Evolutionary conservation across 192 early-diverging fungal species (phyloP), one percentile per base, ranked within the genome.

Genomic region (Coemansia sp.): DNA sequence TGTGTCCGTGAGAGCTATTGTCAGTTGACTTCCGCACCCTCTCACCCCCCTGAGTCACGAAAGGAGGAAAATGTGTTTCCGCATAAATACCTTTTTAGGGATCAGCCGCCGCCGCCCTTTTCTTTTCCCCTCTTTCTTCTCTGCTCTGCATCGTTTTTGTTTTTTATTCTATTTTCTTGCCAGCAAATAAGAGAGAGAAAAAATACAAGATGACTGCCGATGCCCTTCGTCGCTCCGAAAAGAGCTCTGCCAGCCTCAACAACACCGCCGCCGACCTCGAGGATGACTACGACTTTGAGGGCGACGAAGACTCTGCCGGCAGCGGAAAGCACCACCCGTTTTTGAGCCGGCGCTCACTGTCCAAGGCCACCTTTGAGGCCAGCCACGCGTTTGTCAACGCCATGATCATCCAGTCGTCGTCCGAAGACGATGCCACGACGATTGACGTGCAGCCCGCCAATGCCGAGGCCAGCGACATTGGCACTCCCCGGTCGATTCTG

Each of bases 361-460:
- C 69, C 40, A 71, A 68, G 59, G 67, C 35, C 68, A 81, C 56
- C 65, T 69, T 71, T 31, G 78, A 74, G 10, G 78, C 73, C 31
- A 66, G 64, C 46, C 68, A 70, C 39, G 59, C 60, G 6, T 75
- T 81, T 56, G 69, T 72, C 51, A 70, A 67, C 40, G 61, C 78
- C 49, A 75, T 81, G 66, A 71, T 75, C 19, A 38, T 19, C 56
- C 56, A 58, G 56, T 24, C 51, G 2, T 31, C 51, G 2, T 31
- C 51, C 4, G 51, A 54, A n/a, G 51, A 54, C 51, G 51, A 54
- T 5, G 12, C 29, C 24, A 4, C 19, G 68, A 74, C 39, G 47
- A 57, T 38, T 31, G 24, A 24, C 29, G 11, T 24, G 24, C 40
- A 24, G 22, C 59, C 36, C 3, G 4, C 60, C 42, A 40, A 45